A percentile compares a stretch with the other conserved stretches of the same genome.
These are phyloP conservation scores for Saccharata proteae DNA, from an alignment of 2,329 filamentous ascomycete genomes.

Conservation along the genomic window DNA sequence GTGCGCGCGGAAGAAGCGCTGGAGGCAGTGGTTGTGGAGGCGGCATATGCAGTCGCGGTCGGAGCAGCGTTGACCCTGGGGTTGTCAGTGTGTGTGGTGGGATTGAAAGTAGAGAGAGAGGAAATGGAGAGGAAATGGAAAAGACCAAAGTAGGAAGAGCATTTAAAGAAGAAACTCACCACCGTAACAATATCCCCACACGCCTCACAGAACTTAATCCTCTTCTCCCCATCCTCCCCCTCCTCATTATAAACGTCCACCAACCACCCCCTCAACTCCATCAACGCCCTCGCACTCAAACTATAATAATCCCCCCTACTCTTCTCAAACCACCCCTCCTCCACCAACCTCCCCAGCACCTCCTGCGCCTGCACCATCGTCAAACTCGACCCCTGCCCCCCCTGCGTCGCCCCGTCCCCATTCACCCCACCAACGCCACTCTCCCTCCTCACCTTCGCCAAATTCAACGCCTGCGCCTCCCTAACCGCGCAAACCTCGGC, in stretches of 20 bases:
- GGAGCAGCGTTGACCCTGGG: constrained; percentile 10
- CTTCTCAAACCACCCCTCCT: constrained; percentile 75
- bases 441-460: constrained; percentile 36
- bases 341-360: constrained; percentile 56
- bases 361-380: constrained; percentile 67
- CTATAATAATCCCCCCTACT: constrained; percentile 61
- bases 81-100: background rate
- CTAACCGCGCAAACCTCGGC: constrained; percentile 76
- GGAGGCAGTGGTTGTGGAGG: constrained; percentile 22
- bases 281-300: constrained; percentile 62
- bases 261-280: constrained; percentile 78
- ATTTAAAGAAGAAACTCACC: constrained; percentile 22
- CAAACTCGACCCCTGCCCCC: constrained; percentile 33
- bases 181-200: constrained; percentile 84
- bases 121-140: background rate
- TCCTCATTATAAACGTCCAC: constrained; percentile 68
- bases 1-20: constrained; percentile 16
- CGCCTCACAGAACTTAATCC: constrained; percentile 76
- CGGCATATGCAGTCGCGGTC: constrained; percentile 9
- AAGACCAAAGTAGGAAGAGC: background rate
- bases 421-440: constrained; percentile 20
- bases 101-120: background rate
- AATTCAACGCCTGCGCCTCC: constrained; percentile 63
- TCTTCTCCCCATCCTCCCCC: constrained; percentile 38
- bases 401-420: constrained; percentile 27